These are phyloP conservation scores for Paecilomyces formosus DNA, from an alignment of 2,329 filamentous ascomycete genomes.

Conservation along the genomic window DNA sequence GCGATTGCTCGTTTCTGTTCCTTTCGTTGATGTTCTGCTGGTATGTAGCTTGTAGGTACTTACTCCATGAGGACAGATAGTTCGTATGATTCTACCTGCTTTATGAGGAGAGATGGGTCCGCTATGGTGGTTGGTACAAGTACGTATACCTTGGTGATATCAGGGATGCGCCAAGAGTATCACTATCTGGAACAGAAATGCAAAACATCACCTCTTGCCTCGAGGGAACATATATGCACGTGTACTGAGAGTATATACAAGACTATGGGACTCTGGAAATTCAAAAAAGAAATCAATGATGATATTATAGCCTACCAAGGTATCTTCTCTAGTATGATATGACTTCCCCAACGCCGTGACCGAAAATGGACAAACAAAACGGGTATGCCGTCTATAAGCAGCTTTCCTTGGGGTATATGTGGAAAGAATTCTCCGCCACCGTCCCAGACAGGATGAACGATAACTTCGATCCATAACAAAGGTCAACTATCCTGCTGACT, in stretches of 20 bases:
- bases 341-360: neutral
- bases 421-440: neutral
- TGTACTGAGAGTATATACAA: neutral
- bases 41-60: no score
- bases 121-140: no score
- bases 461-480: neutral
- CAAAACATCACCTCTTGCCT: no score
- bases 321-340: neutral
- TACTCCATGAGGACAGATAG: no score
- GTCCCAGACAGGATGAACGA: neutral
- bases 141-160: no score
- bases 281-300: neutral
- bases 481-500: slow-evolving; percentile 12
- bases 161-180: no score
- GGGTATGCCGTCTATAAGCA: neutral
- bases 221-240: no score
- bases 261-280: neutral
- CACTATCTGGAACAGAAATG: no score
- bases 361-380: neutral
- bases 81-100: no score
- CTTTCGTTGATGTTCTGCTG: no score
- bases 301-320: neutral
- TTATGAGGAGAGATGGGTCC: no score
- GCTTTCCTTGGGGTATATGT: neutral
- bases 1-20: no score